phyloP scores from a whole-genome alignment of 2,329 filamentous ascomycete species.

The Chaetomium sp. region DNA sequence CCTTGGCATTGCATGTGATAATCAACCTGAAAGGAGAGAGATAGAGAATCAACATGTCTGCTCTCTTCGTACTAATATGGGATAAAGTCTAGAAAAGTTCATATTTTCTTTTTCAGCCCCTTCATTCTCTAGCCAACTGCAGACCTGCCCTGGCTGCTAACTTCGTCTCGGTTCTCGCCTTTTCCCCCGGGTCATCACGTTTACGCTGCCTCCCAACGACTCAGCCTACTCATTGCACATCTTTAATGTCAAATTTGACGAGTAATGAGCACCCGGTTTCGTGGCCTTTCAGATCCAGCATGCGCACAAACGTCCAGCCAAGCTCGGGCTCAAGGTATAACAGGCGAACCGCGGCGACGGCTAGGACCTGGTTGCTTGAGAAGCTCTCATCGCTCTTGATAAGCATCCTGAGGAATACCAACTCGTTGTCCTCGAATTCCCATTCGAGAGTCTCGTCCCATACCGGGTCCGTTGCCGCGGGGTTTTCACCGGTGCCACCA shows the following conservation, averaged over 20 bases:
- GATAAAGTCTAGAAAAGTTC: background rate
- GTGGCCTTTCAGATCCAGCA: background rate
- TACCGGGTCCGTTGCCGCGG: background rate
- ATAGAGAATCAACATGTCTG: background rate
- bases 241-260: background rate
- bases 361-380: background rate
- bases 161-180: background rate
- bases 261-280: background rate
- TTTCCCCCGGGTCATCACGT: background rate
- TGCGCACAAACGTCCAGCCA: background rate
- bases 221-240: background rate
- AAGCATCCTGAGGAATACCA: background rate
- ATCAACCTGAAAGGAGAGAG: background rate
- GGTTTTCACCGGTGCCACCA: background rate
- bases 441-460: background rate
- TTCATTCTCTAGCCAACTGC: background rate
- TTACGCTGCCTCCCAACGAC: background rate
- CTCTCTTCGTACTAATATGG: background rate
- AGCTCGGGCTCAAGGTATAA: background rate
- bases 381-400: background rate
- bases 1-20: background rate
- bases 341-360: background rate
- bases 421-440: background rate
- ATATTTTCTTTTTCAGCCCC: background rate
- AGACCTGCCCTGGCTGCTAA: background rate